Evolutionary conservation across 192 early-diverging fungal genomes (phyloP).

Genomic region (Paraglomus occultum): DNA sequence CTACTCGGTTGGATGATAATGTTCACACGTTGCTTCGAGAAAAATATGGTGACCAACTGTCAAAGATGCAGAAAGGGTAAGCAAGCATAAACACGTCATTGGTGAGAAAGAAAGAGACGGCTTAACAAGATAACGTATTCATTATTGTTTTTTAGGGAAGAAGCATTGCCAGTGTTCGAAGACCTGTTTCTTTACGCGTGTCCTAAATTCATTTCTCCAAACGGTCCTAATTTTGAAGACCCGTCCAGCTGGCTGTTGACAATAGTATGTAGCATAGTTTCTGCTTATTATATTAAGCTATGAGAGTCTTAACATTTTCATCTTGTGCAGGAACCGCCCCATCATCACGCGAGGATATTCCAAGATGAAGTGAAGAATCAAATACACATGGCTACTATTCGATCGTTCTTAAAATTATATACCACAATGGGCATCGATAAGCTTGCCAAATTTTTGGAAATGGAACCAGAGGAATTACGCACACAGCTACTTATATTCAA

Average conservation of each 20-base stretch:
- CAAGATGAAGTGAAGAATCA: slow-evolving; percentile 83
- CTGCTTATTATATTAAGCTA: not conserved
- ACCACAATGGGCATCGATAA: slow-evolving; percentile 88
- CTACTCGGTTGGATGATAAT: slow-evolving; percentile 91
- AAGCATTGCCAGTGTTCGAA: slow-evolving; percentile 75
- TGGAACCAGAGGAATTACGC: slow-evolving; percentile 77
- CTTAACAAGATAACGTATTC: too few species aligned
- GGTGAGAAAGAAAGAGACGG: too few species aligned
- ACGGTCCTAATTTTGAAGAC: slow-evolving; percentile 81
- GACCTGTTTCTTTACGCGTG: slow-evolving; percentile 90
- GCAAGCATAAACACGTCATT: slow-evolving; percentile 6
- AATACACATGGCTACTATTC: slow-evolving; percentile 78
- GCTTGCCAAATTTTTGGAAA: slow-evolving; percentile 83
- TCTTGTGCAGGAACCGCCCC: slow-evolving; percentile 57
- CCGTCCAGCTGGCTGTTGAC: slow-evolving; percentile 36
- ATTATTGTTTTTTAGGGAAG: slow-evolving; percentile 58
- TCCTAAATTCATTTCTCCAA: slow-evolving; percentile 95
- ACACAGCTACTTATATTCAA: slow-evolving; percentile 91
- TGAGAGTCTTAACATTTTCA: not conserved
- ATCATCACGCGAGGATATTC: slow-evolving; percentile 85
- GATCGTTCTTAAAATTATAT: slow-evolving; percentile 96
- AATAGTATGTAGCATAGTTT: slow-evolving; percentile 3
- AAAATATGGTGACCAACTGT: slow-evolving; percentile 89
- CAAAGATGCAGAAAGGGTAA: slow-evolving; percentile 80
- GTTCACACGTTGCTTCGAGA: slow-evolving; percentile 86